A percentile compares a stretch with the other conserved stretches of the same genome.
These are phyloP conservation scores for Mycena haematopus DNA, from an alignment of 768 basidiomycete species.

Conservation along the genomic window DNA sequence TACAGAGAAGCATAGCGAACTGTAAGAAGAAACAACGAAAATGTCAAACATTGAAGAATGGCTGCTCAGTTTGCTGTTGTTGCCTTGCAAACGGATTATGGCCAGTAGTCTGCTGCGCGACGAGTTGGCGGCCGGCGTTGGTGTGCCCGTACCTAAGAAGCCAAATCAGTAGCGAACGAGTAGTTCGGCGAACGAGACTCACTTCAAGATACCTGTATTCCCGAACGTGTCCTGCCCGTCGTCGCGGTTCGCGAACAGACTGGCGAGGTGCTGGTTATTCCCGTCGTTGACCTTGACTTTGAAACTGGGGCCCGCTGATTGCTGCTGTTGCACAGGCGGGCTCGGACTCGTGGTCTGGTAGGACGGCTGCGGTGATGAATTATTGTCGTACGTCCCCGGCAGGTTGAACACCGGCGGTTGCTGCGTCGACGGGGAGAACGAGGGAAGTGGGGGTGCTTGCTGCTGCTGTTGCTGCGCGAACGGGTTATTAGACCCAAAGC, in stretches of 20 bases:
- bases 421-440: conserved; percentile 36
- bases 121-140: conserved; percentile 53
- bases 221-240: conserved; percentile 97
- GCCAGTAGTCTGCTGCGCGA: conserved; percentile 45
- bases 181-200: conserved; percentile 33
- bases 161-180: conserved; percentile 2
- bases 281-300: conserved; percentile 53
- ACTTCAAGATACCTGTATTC: conserved; percentile 81
- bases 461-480: conserved; percentile 63
- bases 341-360: conserved; percentile 47
- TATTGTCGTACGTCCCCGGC: conserved; percentile 69
- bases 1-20: conserved; percentile 26
- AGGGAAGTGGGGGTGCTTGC: conserved; percentile 45
- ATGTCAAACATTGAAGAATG: conserved; percentile 78
- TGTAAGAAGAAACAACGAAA: conserved; percentile 7
- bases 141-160: conserved; percentile 64
- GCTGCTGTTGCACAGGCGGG: conserved; percentile 36
- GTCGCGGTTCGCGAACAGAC: conserved; percentile 85
- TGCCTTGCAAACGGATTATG: conserved; percentile 76
- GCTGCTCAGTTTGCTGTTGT: conserved; percentile 70
- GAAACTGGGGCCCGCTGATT: conserved; percentile 39
- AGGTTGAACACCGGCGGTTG: conserved; percentile 68
- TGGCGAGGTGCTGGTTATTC: conserved; percentile 83
- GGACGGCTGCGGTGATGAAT: conserved; percentile 51
- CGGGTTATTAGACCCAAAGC: conserved; percentile 95